A percentile compares a stretch with the other conserved stretches of the same genome.
phyloP scores from a whole-genome alignment of 1,284 basidiomycete genomes.

The Leccinum holopus region DNA sequence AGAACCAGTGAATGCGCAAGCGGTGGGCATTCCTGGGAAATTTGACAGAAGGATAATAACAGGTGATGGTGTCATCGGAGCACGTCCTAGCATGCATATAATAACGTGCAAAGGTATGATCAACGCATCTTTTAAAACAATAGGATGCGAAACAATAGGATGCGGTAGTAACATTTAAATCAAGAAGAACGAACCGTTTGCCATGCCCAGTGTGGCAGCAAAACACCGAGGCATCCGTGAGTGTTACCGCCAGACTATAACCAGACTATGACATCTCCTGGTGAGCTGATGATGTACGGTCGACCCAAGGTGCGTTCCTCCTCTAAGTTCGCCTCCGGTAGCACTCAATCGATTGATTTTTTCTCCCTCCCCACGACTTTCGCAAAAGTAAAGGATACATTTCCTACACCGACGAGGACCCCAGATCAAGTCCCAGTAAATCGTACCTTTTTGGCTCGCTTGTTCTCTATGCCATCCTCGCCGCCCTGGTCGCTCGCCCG shows the following conservation, averaged over 20 bases:
- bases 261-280: conserved; percentile 44
- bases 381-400: conserved; percentile 81
- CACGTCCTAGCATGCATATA: conserved; percentile 14
- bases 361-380: not conserved
- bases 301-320: conserved; percentile 51
- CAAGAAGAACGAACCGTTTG: not conserved
- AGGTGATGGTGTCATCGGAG: conserved; percentile 13
- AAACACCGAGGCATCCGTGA: not conserved
- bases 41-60: conserved; percentile 18
- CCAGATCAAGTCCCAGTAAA: not conserved
- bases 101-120: not conserved
- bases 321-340: not conserved
- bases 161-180: not conserved
- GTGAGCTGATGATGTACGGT: not conserved
- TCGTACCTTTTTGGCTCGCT: conserved; percentile 64
- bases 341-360: not conserved
- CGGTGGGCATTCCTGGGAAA: conserved; percentile 16
- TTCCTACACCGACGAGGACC: conserved; percentile 74
- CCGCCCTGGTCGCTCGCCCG: conserved; percentile 30
- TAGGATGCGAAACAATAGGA: not conserved
- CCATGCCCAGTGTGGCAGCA: not conserved
- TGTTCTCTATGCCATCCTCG: conserved; percentile 46
- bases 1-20: conserved; percentile 10
- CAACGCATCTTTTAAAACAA: not conserved
- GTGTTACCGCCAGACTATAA: not conserved